Base-by-base conservation (phyloP, 2,329 filamentous ascomycete species). In the Botryosphaeria dothidea region DNA sequence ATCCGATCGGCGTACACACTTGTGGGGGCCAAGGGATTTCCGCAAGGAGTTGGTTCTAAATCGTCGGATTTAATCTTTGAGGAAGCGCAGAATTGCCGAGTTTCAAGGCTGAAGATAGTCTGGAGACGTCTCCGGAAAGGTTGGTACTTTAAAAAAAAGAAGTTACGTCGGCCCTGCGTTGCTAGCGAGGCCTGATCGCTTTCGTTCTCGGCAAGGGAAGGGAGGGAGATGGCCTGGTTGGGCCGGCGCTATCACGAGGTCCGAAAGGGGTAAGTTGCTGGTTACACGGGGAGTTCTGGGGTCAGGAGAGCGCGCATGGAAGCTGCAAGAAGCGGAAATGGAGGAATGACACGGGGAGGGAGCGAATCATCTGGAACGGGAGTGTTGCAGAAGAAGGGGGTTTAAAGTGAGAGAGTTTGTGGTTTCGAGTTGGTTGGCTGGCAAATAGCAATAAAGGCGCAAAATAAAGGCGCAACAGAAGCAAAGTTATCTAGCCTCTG, bases 361-460 rank as follows among this genome's bases (percentile, higher is more conserved):
- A 49, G 46, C 1, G 23, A 19, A n/a, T 11, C 7, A n/a, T 25
- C 11, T 49, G 23, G 46, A 48, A 48, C 2, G 41, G 31, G 27
- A 3, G 52, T 25, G 34, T 23, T 17, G 11, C n/a, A 38, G 17
- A 9, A 17, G 51, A 11, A 5, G 34, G 17, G 19, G 19, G 25
- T 29, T 27, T 34, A 41, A 58, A 17, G 25, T 17, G 38, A 25
- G 38, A 17, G 41, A 60, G 13, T 25, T 58, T 43, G 11, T 23
- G 15, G 29, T 17, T 21, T 4, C 4, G 9, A 15, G 29, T 34
- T 31, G n/a, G n/a, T n/a, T n/a, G n/a, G n/a, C n/a, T n/a, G 27
- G 56, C 56, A 25, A 34, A 23, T 46, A 21, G 56, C 41, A 60
- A 60, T 60, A 46, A 60, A 60, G 27, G n/a, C n/a, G n/a, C n/a